Base-by-base conservation (phyloP, 176 grass and related monocot genomes). In the Areca catechu region DNA sequence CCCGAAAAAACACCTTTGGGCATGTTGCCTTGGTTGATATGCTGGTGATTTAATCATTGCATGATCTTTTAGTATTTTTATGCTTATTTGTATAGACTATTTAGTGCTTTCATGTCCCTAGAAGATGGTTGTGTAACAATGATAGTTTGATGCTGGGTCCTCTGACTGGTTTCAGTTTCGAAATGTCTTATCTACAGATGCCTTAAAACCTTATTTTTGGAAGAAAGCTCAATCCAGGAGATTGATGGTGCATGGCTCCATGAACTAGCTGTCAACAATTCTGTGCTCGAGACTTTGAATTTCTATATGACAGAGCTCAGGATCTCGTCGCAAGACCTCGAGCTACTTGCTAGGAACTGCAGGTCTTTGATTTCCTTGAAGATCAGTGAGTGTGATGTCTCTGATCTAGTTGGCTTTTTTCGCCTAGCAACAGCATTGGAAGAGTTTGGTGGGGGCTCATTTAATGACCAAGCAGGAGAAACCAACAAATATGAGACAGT, bases 251-350 rank as follows among this genome's bases (percentile, higher is more conserved):
- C 85, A 81, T 95, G 90, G 86, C 72, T 95, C 48, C 85, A 73
- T 18, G 86, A 90, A 24, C 83, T 96, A 60, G 91, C 86, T 15
- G 60, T 63, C 51, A 83, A 79, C 63, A 87, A 84, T 58, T 83
- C 74, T 30, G 77, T 87, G 67, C 71, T 96, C 14, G 76, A 81
- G 67, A 60, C 75, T 67, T 74, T 96, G 57, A 96, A 96, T 63
- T 90, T 96, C 71, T 82, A 96, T 75, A 84, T 90, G 83, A 90
- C 86, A 10, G 83, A 90, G 0, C 83, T 96, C 68, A 80, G 51
- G 77, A 78, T 96, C 59, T 77, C 3, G 0, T 69, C 77, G 9
- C 58, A 74, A 70, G 77, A 96, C 77, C 80, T 96, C 54, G 86
- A 90, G 71, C 73, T 84, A 74, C 86, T 96, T 55, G 79, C 80